These are phyloP conservation scores for Boechera retrofracta DNA, from an alignment of 345 rosid genomes.

Conservation along the genomic window DNA sequence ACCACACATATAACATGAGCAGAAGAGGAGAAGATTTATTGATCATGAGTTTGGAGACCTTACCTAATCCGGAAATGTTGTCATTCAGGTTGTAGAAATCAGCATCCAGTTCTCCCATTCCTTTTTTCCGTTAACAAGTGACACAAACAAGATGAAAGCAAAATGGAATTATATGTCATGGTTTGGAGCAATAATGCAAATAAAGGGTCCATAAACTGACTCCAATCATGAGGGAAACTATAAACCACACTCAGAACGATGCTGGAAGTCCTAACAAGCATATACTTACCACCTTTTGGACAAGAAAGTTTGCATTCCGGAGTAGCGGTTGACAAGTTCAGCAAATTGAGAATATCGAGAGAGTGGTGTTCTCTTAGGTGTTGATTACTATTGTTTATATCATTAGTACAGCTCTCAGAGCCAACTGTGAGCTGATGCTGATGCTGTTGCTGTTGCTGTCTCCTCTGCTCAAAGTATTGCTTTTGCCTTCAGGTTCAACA, in stretches of 20 bases:
- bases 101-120: conserved; percentile 30
- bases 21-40: conserved; percentile 30
- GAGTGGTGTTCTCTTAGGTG: conserved; percentile 60
- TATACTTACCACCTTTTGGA: conserved; percentile 48
- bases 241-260: conserved; percentile 1
- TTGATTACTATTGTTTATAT: conserved; percentile 27
- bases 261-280: neutral
- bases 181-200: neutral
- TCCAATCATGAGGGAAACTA: conserved; percentile 13
- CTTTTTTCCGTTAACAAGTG: conserved; percentile 36
- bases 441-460: conserved; percentile 59
- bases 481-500: conserved; percentile 63
- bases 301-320: conserved; percentile 46
- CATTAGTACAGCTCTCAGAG: conserved; percentile 48
- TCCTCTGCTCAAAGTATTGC: conserved; percentile 88
- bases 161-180: conserved; percentile 18
- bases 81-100: conserved; percentile 30
- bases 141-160: conserved; percentile 1
- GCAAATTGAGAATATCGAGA: conserved; percentile 72
- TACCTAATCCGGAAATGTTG: conserved; percentile 48
- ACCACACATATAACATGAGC: conserved; percentile 35
- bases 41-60: conserved; percentile 36
- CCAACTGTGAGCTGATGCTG: conserved; percentile 27
- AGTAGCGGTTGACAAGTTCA: conserved; percentile 54
- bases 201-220: conserved; percentile 9